Evolutionary conservation across 306 rosid genomes (phyloP).

Genomic region (Corylus avellana): DNA sequence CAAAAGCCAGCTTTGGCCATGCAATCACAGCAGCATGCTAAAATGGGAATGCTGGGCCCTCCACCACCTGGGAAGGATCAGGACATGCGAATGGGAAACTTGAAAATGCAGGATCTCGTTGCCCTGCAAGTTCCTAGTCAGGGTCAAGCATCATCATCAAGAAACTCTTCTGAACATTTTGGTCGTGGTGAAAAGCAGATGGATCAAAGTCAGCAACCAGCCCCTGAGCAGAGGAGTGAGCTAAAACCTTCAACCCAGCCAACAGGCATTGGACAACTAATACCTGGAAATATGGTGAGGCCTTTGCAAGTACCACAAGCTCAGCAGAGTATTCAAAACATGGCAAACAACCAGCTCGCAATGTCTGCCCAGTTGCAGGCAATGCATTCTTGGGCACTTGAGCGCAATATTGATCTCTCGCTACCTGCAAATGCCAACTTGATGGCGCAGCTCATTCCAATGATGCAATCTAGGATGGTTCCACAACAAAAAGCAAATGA

Average conservation of each 20-base stretch:
- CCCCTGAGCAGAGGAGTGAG: slow-evolving; percentile 67
- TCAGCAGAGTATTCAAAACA: slow-evolving; percentile 62
- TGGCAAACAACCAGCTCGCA: slow-evolving; percentile 66
- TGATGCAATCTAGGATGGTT: slow-evolving; percentile 73
- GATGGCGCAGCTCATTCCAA: slow-evolving; percentile 69
- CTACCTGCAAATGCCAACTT: slow-evolving; percentile 72
- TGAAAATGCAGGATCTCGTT: slow-evolving; percentile 81
- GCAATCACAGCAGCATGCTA: slow-evolving; percentile 82
- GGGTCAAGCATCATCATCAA: slow-evolving; percentile 63
- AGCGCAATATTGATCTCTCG: slow-evolving; percentile 76
- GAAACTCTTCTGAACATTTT: slow-evolving; percentile 64
- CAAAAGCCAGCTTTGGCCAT: slow-evolving; percentile 74
- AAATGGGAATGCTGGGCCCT: slow-evolving; percentile 69
- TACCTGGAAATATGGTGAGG: slow-evolving; percentile 65
- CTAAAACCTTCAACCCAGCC: slow-evolving; percentile 60
- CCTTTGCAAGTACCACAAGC: slow-evolving; percentile 58
- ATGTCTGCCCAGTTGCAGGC: slow-evolving; percentile 69
- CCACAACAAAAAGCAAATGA: slow-evolving; percentile 68
- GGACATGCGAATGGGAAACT: slow-evolving; percentile 70
- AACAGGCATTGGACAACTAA: slow-evolving; percentile 48
- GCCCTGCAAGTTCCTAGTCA: slow-evolving; percentile 62
- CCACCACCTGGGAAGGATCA: slow-evolving; percentile 73
- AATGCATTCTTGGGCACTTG: slow-evolving; percentile 85
- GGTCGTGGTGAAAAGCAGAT: slow-evolving; percentile 68
- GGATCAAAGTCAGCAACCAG: slow-evolving; percentile 70